A percentile compares a stretch with the other conserved stretches of the same genome.
These are phyloP conservation scores for Domatiomyces catenatus DNA, from an alignment of 2,329 filamentous ascomycete genomes.

Conservation along the genomic window DNA sequence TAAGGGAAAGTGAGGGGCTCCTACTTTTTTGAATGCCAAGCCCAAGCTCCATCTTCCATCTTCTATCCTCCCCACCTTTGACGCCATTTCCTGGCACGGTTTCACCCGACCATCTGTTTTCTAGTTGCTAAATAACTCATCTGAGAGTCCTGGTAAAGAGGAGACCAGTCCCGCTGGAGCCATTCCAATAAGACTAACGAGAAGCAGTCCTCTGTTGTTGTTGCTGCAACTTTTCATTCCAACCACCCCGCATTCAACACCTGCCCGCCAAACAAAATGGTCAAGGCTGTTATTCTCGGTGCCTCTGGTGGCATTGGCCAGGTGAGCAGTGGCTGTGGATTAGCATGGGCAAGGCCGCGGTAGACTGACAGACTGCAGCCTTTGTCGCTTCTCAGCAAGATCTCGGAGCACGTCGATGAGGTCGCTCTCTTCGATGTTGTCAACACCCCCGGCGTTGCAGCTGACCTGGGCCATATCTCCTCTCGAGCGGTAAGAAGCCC, in stretches of 20 bases:
- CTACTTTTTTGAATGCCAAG: background rate
- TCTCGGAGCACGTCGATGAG: conserved; percentile 72
- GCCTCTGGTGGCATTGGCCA: conserved; percentile 97
- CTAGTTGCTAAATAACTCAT: background rate
- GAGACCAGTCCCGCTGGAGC: background rate
- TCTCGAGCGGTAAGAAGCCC: conserved; percentile 53
- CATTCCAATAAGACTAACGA: background rate
- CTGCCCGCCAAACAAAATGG: conserved; percentile 25
- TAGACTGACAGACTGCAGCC: conserved; percentile 42
- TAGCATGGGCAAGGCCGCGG: background rate
- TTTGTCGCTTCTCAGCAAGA: conserved; percentile 90
- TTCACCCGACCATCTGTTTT: background rate
- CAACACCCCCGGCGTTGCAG: conserved; percentile 90
- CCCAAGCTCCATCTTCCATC: background rate
- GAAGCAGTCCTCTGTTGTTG: no score
- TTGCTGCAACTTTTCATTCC: background rate
- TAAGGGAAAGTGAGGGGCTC: no score
- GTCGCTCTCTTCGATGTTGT: conserved; percentile 98
- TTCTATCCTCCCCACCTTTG: background rate
- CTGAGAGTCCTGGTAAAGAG: background rate
- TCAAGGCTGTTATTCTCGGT: conserved; percentile 62
- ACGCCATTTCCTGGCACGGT: background rate
- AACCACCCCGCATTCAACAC: conserved; percentile 6
- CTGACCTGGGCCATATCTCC: conserved; percentile 95
- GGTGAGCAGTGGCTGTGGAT: conserved; percentile 36